Evolutionary conservation across 345 rosid genomes (phyloP), one percentile per base, ranked within the genome.

Genomic region (Gossypium rotundifolium): DNA sequence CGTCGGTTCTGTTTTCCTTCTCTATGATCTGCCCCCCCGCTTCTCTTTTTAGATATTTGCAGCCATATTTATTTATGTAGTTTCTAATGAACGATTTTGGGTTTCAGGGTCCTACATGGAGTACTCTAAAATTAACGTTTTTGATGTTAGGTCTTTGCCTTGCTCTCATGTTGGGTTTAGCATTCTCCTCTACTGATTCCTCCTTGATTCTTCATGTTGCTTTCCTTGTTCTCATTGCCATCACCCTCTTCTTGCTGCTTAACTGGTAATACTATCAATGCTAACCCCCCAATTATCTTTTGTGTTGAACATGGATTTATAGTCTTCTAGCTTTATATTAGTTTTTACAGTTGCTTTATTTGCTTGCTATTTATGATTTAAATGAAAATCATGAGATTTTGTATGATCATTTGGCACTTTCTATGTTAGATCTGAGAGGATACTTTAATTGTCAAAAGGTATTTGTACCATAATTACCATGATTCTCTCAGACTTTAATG

Each of bases 101-200:
- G 53, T 80, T 73, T 75, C 87, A 94, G 97, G 94, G 77, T 49
- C 92, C 96, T 18, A 94, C 98, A 70, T 90, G 97, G 97, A 92
- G 79, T 82, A 78, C 91, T 0, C 76, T 94, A 38, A 94, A 84
- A 85, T 87, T 88, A 16, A 83, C 95, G 77, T 92, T 94, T 80
- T 71, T 89, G 65, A 70, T 92, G 82, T 80, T 92, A 81, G 97
- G 91, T 78, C 64, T 85, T 70, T 85, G 83, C 72, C 93, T 94
- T 25, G 83, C 88, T 75, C 78, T 88, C 71, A 91, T 94, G 93
- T 84, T 92, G 73, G 89, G 93, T 22, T 63, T 94, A 60, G 96
- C 98, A 57, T 88, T 92, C 88, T 84, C 97, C 25, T 85, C 93
- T 11, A 87, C 88, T 25, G 98, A 92, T 76, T 83, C 88, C 20